Conservation (phyloP, 768 basidiomycete species). For the Trametes villosa region DNA sequence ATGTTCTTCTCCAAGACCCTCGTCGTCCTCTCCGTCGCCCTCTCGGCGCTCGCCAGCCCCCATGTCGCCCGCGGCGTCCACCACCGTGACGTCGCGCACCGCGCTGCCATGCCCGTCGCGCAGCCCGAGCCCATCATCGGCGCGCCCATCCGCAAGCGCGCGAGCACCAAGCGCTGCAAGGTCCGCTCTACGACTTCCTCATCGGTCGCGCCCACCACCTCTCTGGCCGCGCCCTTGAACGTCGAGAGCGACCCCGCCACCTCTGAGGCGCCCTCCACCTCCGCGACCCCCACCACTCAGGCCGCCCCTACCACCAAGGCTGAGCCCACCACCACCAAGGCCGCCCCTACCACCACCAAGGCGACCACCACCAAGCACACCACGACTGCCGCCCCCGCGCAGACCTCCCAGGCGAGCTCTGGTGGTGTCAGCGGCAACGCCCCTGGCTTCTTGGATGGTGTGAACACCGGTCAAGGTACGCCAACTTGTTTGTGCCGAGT, state of each 20-base stretch:
- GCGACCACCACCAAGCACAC: slow-evolving; percentile 27
- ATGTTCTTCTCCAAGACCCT: slow-evolving; percentile 50
- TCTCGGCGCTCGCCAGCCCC: slow-evolving; percentile 46
- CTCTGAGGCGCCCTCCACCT: not conserved
- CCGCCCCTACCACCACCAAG: slow-evolving; percentile 18
- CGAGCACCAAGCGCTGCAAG: slow-evolving; percentile 27
- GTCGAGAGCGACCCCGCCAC: slow-evolving; percentile 15
- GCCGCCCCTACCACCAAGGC: not conserved
- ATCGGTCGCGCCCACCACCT: slow-evolving; percentile 27
- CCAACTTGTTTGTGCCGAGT: not conserved
- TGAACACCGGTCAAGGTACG: slow-evolving; percentile 32
- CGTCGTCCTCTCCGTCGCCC: slow-evolving; percentile 47
- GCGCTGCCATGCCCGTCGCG: slow-evolving; percentile 40
- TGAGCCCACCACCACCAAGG: slow-evolving; percentile 12
- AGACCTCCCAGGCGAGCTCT: slow-evolving; percentile 7
- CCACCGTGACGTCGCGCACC: slow-evolving; percentile 52
- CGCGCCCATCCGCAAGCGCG: slow-evolving; percentile 20
- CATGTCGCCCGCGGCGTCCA: slow-evolving; percentile 42
- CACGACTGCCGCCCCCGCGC: slow-evolving; percentile 15
- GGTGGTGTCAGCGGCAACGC: too few relatives aligned
- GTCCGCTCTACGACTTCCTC: slow-evolving; percentile 21
- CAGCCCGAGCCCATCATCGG: slow-evolving; percentile 13
- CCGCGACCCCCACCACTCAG: slow-evolving; percentile 21
- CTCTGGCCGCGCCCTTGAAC: slow-evolving; percentile 12
- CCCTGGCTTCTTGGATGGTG: slow-evolving; percentile 18